Evolutionary conservation across 495 filamentous ascomycete genomes (phyloP), one percentile per base, ranked within the genome.

Genomic region (Penicillium atrosanguineum): DNA sequence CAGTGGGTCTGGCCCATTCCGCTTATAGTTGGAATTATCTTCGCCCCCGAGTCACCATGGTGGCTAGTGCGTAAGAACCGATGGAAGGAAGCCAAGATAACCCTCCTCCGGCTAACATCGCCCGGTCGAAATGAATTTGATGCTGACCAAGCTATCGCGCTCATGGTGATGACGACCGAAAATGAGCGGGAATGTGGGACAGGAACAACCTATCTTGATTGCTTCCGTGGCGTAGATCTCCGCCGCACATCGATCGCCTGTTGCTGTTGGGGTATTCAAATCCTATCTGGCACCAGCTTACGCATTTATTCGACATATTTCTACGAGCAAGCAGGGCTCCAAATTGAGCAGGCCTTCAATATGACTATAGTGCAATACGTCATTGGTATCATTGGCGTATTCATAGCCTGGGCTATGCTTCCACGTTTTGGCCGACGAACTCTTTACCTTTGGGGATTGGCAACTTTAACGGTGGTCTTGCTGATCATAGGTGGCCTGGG

Each of bases 1-100:
- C 88, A 91, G 70, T 91, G 88, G 87, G 85, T 89, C 77, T 90
- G 86, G 85, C 86, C 86, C 0, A 65, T 85, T 2, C 87, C 87
- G 4, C 73, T 91, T 11, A 76, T 85, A 43, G 72, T 87, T 36
- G 84, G 83, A 16, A 81, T 88, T 55, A 74, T 73, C 46, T 79
- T 87, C 18, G 84, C 85, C 0, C 88, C 88, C 2, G 88, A 91
- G 65, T 83, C 77, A 2, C 88, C 88, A 0, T 90, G 85, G 87
- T 90, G 87, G 87, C 80, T 89, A 6, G 84, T 90, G 42, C 80
- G 87, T 7, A 83, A 80, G 4, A 28, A 28, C 4, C 26, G 26
- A 28, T 7, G 7, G 7, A 4, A 7, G 4, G 26, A 28, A 4
- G 26, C 26, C 26, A 28, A 28, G n/a, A n/a, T n/a, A n/a, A n/a